Evolutionary conservation across 495 filamentous ascomycete genomes (phyloP).

Genomic region (Aspergillus bridgeri): DNA sequence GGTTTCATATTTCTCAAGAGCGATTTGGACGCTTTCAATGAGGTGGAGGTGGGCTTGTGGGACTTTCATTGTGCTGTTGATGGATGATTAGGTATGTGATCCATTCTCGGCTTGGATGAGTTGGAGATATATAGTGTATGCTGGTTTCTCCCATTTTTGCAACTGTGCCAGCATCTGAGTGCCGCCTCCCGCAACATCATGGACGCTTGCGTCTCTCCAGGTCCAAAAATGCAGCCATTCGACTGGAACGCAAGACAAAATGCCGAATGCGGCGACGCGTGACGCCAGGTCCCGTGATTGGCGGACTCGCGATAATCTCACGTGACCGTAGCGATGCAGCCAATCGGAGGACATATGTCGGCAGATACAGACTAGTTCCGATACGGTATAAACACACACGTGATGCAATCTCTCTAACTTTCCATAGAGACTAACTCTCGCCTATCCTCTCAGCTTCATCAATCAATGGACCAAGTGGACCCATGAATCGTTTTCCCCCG

Average conservation of each 20-base stretch:
- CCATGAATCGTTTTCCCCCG: not conserved
- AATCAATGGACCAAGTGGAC: not conserved
- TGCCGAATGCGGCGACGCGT: constrained; percentile 6
- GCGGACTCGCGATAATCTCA: not conserved
- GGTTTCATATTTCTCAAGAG: constrained; percentile 27
- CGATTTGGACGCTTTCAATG: constrained; percentile 28
- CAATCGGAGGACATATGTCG: constrained; percentile 27
- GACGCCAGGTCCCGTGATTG: constrained; percentile 11
- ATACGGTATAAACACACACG: too few relatives aligned
- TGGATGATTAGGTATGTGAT: not conserved
- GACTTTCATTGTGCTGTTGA: constrained; percentile 22
- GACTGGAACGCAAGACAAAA: too few relatives aligned
- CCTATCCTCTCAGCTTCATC: too few relatives aligned
- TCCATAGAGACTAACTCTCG: too few relatives aligned
- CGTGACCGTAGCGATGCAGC: constrained; percentile 24
- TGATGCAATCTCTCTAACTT: too few relatives aligned
- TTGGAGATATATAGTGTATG: too few relatives aligned
- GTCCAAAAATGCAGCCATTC: too few relatives aligned
- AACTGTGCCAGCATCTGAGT: too few relatives aligned
- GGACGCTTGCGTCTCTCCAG: too few relatives aligned
- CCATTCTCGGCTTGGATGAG: too few relatives aligned
- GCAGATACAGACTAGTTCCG: constrained; percentile 1
- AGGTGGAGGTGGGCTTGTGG: constrained; percentile 23
- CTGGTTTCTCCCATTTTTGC: too few relatives aligned
- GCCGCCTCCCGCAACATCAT: too few relatives aligned